A percentile compares a stretch with the other conserved stretches of the same genome.
These are phyloP conservation scores for Collybia mongolica DNA, from an alignment of 768 basidiomycete genomes.

Conservation along the genomic window DNA sequence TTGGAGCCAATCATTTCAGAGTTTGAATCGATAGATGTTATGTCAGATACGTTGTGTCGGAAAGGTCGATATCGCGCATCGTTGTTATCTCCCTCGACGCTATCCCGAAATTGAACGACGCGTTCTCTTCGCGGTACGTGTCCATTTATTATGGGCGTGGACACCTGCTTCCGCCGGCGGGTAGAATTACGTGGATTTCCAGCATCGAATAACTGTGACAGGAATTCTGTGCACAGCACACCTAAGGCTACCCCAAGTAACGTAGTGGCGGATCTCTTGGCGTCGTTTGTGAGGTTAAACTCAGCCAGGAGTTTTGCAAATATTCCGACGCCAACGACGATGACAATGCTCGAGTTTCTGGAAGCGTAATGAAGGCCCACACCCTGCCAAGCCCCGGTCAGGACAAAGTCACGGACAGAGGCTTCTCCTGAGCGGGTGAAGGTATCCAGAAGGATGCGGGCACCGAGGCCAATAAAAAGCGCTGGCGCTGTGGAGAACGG, in stretches of 20 bases:
- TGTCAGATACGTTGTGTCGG: conserved; percentile 44
- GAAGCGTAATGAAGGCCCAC: conserved; percentile 69
- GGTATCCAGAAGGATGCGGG: conserved; percentile 66
- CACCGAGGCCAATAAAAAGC: conserved; percentile 72
- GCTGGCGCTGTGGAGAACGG: conserved; percentile 56
- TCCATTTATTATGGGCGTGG: conserved; percentile 12
- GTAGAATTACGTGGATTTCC: conserved; percentile 30
- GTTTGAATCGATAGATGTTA: conserved; percentile 69
- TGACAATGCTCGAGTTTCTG: conserved; percentile 50
- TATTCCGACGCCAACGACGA: conserved; percentile 58
- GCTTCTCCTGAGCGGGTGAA: conserved; percentile 45
- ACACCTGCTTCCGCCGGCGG: conserved; percentile 29
- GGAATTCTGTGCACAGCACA: conserved; percentile 67
- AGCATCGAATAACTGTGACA: conserved; percentile 64
- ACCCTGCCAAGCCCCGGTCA: conserved; percentile 75
- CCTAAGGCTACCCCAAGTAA: conserved; percentile 69
- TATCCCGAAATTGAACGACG: conserved; percentile 44
- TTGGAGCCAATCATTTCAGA: conserved; percentile 64
- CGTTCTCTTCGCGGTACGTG: conserved; percentile 31
- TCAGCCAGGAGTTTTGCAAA: conserved; percentile 64
- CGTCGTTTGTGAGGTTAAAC: conserved; percentile 54
- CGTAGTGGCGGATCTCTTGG: conserved; percentile 53
- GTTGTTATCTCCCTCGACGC: conserved; percentile 36
- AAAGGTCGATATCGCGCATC: conserved; percentile 22
- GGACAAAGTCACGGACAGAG: conserved; percentile 57